phyloP scores from a whole-genome alignment of 306 rosid genomes.

The Fragaria nilgerrensis region DNA sequence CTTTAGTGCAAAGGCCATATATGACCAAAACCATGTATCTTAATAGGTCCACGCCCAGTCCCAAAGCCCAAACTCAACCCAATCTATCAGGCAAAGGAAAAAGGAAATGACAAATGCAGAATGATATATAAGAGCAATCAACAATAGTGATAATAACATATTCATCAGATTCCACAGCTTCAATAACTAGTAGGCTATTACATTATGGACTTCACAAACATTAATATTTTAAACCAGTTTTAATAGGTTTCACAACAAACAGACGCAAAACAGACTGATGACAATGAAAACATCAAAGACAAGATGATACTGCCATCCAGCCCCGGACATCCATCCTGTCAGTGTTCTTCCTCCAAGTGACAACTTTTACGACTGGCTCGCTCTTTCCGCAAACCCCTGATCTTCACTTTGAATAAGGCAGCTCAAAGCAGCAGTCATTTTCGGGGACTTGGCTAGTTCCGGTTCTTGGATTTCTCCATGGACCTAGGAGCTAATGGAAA shows the following conservation, averaged over 20 bases:
- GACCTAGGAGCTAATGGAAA: constrained; percentile 79
- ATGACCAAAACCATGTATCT: neutral
- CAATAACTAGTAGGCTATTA: constrained; percentile 38
- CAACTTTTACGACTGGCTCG: constrained; percentile 10
- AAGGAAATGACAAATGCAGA: neutral
- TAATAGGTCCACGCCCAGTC: neutral
- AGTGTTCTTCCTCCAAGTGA: constrained; percentile 26
- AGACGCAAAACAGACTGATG: constrained; percentile 33
- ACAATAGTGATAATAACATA: constrained; percentile 20
- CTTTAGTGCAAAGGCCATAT: neutral
- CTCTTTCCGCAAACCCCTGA: neutral
- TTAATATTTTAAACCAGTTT: constrained; percentile 38
- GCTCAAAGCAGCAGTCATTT: constrained; percentile 37
- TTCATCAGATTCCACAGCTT: constrained; percentile 35
- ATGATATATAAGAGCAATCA: constrained; percentile 5
- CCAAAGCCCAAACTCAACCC: neutral
- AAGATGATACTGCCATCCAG: constrained; percentile 34
- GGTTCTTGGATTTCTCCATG: constrained; percentile 76
- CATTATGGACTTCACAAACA: constrained; percentile 62
- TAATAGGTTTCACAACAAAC: constrained; percentile 35
- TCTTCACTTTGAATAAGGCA: constrained; percentile 11
- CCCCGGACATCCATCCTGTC: constrained; percentile 26
- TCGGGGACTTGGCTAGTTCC: constrained; percentile 41
- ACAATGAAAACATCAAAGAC: constrained; percentile 37
- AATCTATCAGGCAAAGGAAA: neutral